Percentiles rank a stretch among this genome's conserved stretches.
Conservation (phyloP, 2,329 filamentous ascomycete genomes). For the Xylariomycetidae sp. region DNA sequence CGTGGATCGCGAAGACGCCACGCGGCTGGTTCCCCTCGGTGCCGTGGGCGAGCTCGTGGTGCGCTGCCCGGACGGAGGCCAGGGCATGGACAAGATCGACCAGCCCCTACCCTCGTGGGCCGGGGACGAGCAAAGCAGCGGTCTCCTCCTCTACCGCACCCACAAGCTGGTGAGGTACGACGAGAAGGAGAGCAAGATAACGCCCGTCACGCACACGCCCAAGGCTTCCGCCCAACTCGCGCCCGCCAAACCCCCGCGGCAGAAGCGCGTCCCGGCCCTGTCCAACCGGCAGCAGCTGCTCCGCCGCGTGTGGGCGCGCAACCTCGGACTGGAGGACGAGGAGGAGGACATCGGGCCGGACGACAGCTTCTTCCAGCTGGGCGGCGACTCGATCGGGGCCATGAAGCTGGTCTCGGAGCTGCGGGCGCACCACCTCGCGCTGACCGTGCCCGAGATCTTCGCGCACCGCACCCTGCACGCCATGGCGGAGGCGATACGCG, state of each 20-base stretch:
- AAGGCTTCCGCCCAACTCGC: slow-evolving; percentile 7
- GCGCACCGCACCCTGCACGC: slow-evolving; percentile 40
- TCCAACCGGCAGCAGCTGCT: slow-evolving; percentile 39
- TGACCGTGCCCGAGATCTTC: slow-evolving; percentile 54
- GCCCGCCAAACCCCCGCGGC: slow-evolving; percentile 7
- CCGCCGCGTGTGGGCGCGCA: slow-evolving; percentile 41
- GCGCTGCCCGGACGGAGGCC: slow-evolving; percentile 22
- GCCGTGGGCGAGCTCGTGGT: slow-evolving; percentile 40
- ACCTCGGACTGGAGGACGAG: slow-evolving; percentile 36
- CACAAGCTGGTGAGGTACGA: slow-evolving; percentile 34
- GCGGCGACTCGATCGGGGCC: slow-evolving; percentile 54
- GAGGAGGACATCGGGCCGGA: slow-evolving; percentile 44
- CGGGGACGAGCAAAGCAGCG: too few relatives aligned
- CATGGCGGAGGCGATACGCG: slow-evolving; percentile 45
- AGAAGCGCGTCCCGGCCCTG: slow-evolving; percentile 31
- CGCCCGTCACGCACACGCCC: slow-evolving; percentile 21
- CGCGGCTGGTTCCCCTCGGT: slow-evolving; percentile 32
- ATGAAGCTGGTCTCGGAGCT: slow-evolving; percentile 56
- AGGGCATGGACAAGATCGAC: too few relatives aligned
- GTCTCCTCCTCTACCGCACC: slow-evolving; percentile 36
- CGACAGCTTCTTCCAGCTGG: slow-evolving; percentile 55
- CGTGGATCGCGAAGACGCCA: slow-evolving; percentile 29
- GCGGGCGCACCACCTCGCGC: slow-evolving; percentile 37
- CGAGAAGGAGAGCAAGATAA: slow-evolving; percentile 22
- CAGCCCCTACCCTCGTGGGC: too few relatives aligned